A percentile compares a stretch with the other conserved stretches of the same genome.
Conservation (phyloP, 495 filamentous ascomycete species). For the Penicillium salamii region DNA sequence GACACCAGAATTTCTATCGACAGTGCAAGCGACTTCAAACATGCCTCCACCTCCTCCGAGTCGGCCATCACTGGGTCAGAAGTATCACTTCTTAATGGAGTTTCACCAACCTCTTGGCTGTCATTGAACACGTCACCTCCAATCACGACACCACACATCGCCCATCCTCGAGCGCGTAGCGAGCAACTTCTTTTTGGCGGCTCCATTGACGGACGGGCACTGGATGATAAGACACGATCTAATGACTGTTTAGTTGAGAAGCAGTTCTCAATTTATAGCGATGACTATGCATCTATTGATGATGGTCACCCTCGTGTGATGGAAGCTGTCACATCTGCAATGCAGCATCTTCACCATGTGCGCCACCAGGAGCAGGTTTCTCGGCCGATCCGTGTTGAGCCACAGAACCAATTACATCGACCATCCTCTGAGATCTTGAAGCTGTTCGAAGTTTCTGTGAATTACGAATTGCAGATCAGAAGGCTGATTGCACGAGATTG, state of each 20-base stretch:
- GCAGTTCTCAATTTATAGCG: neutral
- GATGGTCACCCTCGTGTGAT: conserved; percentile 15
- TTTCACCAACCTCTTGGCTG: conserved; percentile 6
- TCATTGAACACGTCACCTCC: conserved; percentile 7
- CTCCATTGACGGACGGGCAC: conserved; percentile 5
- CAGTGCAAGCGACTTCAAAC: neutral
- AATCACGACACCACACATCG: neutral
- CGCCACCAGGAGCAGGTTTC: conserved; percentile 27
- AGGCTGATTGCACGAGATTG: conserved; percentile 33
- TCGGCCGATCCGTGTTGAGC: conserved; percentile 31
- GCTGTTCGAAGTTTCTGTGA: conserved; percentile 21
- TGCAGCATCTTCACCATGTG: conserved; percentile 29
- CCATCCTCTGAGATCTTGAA: conserved; percentile 23
- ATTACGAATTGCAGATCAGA: conserved; percentile 24
- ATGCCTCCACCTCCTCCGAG: conserved; percentile 18
- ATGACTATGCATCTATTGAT: conserved; percentile 1
- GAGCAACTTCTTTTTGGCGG: conserved; percentile 1
- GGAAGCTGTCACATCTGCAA: conserved; percentile 28
- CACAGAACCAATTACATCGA: conserved; percentile 27
- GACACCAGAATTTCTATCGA: neutral
- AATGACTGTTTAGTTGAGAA: conserved; percentile 2
- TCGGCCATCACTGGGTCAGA: conserved; percentile 22
- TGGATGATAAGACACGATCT: conserved; percentile 7
- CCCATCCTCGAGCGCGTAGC: neutral
- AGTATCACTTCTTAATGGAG: conserved; percentile 6